Base-by-base conservation (phyloP, 768 basidiomycete species). In the Leccinum rimulosum region DNA sequence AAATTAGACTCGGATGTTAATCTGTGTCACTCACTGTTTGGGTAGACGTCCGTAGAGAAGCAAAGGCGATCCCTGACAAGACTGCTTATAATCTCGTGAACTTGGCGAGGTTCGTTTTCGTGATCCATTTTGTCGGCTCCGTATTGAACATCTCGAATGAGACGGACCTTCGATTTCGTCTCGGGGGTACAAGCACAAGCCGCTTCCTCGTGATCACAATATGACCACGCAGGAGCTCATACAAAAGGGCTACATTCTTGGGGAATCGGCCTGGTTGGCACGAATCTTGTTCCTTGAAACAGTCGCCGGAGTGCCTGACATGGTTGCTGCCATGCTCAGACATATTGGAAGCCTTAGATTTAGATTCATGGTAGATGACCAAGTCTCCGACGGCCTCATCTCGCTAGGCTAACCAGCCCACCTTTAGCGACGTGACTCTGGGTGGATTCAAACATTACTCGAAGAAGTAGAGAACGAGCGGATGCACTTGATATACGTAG, bases 401-500 rank as follows among this genome's bases (percentile, higher is more conserved):
- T 60, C 57, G 28, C 15, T 36, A 45, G 11, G 47, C 56, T 62
- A 58, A 62, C 58, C 45, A 30, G 40, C 33, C 27, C 31, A 43
- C 57, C 49, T n/a, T 47, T 61, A 84, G 79, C 74, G 77, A 64
- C 78, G 82, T 58, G 82, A 84, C 66, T 79, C 78, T 28, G 80
- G 84, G 38, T 95, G 94, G 94, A 97, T 97, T 63, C 92, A 95
- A 70, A 95, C 93, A 6, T 83, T 93, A 47, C 77, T 97, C n/a
- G 89, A 94, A 70, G 96, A 97, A 76, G 94, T 94, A 12, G 94
- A 98, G 70, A 98, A 98, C 70, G 96, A 99, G 76, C 80, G 96
- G 36, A 96, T 97, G 92, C 93, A 96, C 73, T 80, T 95, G 54
- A 90, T 95, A 89, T 91, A 56, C 36, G 53, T 47, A 19, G 38